Percentiles rank a stretch among this genome's conserved stretches.
Conservation (phyloP, 1,284 basidiomycete species). For the Melampsora larici-populina region DNA sequence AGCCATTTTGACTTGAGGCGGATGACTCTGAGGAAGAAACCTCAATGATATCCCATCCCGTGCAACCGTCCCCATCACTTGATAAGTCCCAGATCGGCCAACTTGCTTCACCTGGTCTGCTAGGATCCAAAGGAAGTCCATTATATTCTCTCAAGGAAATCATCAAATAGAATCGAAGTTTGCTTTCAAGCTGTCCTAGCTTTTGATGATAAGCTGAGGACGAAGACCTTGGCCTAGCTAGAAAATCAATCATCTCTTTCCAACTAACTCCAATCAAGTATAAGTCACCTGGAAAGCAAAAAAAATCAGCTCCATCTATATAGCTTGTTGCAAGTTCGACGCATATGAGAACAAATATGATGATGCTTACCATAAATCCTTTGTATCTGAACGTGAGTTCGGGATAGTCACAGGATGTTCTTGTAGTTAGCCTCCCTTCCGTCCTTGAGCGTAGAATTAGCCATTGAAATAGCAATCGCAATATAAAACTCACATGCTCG, state of each 20-base stretch:
- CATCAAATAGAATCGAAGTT: slow-evolving; percentile 34
- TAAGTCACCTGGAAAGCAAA: slow-evolving; percentile 8
- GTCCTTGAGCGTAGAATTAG: too few relatives aligned
- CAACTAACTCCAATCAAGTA: slow-evolving; percentile 27
- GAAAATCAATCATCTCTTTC: slow-evolving; percentile 20
- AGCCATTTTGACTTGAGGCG: not conserved
- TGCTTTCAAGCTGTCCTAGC: slow-evolving; percentile 24
- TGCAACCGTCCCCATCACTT: not conserved
- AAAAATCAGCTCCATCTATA: too few relatives aligned
- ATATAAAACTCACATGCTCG: slow-evolving; percentile 21
- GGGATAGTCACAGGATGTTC: too few relatives aligned
- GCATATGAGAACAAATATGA: not conserved
- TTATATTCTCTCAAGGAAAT: slow-evolving; percentile 28
- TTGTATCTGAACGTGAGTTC: slow-evolving; percentile 1
- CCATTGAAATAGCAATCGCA: too few relatives aligned
- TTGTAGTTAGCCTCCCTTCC: too few relatives aligned
- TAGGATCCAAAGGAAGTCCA: slow-evolving; percentile 32
- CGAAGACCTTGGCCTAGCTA: not conserved
- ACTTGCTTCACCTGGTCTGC: slow-evolving; percentile 23
- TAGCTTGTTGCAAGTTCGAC: not conserved
- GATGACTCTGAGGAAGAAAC: not conserved
- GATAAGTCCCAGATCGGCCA: slow-evolving; percentile 1
- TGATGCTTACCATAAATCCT: slow-evolving; percentile 28
- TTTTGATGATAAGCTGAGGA: not conserved
- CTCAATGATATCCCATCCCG: not conserved